phyloP scores from a whole-genome alignment of 2,329 filamentous ascomycete genomes.

The Penicillium sumatraense region DNA sequence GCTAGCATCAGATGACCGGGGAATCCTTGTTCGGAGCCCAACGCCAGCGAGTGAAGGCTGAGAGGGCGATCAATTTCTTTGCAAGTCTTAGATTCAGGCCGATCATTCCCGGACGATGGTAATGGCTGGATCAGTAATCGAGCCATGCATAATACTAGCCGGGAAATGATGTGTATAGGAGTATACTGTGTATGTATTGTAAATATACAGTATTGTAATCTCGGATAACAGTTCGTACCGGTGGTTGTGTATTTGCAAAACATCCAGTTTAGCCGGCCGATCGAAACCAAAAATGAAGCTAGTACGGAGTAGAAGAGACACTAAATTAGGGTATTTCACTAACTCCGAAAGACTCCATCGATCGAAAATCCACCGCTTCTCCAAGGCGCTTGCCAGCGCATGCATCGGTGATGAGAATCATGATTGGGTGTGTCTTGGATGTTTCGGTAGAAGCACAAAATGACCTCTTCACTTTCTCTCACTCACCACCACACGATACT shows the following conservation, averaged over 20 bases:
- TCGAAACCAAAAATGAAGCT: not conserved
- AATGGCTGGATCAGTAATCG: not conserved
- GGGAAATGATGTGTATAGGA: not conserved
- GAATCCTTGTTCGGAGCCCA: not conserved
- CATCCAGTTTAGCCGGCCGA: not conserved
- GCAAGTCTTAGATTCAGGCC: not conserved
- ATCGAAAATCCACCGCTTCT: not conserved
- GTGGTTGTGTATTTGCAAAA: constrained; percentile 1
- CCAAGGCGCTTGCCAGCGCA: constrained; percentile 22
- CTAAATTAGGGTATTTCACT: not conserved
- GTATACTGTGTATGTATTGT: not conserved
- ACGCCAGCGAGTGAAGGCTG: not conserved
- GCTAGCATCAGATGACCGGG: not conserved
- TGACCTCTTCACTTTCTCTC: not conserved
- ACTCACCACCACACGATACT: not conserved
- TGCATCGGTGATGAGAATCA: constrained; percentile 3
- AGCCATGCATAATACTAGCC: not conserved
- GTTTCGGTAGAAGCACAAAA: not conserved
- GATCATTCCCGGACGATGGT: not conserved
- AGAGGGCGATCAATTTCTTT: not conserved
- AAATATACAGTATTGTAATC: not conserved
- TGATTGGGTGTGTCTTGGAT: not conserved
- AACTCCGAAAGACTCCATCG: not conserved
- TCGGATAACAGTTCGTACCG: no score
- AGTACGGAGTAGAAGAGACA: not conserved